Evolutionary conservation across 257 asterid genomes (phyloP), one percentile per base, ranked within the genome.

Genomic region (Schizonepeta tenuifolia): DNA sequence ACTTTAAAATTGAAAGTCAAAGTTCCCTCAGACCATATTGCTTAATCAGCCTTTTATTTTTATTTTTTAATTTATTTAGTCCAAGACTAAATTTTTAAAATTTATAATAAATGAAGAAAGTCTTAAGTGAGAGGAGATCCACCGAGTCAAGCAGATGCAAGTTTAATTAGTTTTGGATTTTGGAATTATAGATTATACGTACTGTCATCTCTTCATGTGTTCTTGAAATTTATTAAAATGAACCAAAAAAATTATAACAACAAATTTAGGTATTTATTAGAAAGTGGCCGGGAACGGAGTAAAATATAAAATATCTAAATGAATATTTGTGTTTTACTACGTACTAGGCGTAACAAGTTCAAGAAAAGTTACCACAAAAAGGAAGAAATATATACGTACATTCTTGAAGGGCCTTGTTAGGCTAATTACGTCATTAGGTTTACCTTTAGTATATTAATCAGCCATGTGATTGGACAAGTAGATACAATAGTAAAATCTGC

Each of bases 101-200:
- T 15, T 13, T 43, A 6, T 35, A 17, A 31, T 11, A 59, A 46
- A 56, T 55, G 61, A 36, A 17, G n/a, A 54, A 70, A 46, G 46
- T 31, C 36, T 31, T 31, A 31, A 31, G 36, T 31, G n/a, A 0
- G 18, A 69, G 13, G 72, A 78, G 65, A 81, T 80, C 83, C 67
- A 72, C 68, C 9, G 44, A 76, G 82, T 78, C 78, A 70, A 82
- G 57, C 71, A 61, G 49, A 61, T 22, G 68, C 31, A 67, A 28
- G 51, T 38, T 74, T 60, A 5, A 44, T 65, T 65, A 17, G 26
- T 1, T 41, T 17, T 28, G 15, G 56, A 22, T 36, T 51, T 44
- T 22, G 35, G 51, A 12, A 17, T n/a, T 2, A 4, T 31, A 31
- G 44, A 40, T 11, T 38, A 38, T 5, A n/a, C 33, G 33, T 31